Conservation (phyloP, 371 early-diverging fungal species). For the Mucor plumbeus region DNA sequence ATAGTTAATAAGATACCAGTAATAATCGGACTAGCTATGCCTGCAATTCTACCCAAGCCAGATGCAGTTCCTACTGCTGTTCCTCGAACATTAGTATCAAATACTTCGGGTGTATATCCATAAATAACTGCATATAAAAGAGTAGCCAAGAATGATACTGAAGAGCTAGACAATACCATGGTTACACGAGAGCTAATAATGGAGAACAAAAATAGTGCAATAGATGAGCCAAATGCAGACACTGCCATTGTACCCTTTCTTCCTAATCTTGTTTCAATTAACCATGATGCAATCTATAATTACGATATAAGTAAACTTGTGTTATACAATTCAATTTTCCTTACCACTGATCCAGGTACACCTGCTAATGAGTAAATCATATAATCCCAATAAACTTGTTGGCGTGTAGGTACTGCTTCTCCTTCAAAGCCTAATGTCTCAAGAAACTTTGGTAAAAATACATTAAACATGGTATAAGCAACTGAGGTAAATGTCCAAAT, state of each 20-base stretch:
- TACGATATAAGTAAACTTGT: not conserved
- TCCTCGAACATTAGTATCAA: conserved; percentile 76
- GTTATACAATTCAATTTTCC: too few relatives aligned
- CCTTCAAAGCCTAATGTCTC: conserved; percentile 59
- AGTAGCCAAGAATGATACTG: conserved; percentile 74
- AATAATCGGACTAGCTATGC: conserved; percentile 77
- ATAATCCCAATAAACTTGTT: conserved; percentile 77
- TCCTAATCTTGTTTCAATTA: conserved; percentile 80
- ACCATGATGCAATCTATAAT: conserved; percentile 66
- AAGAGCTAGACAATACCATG: conserved; percentile 69
- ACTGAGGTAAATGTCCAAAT: conserved; percentile 82
- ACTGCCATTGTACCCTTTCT: conserved; percentile 84
- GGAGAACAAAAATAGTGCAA: conserved; percentile 72
- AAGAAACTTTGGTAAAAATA: conserved; percentile 78
- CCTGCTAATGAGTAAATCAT: conserved; percentile 80
- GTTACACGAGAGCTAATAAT: conserved; percentile 52
- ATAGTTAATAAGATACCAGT: conserved; percentile 69
- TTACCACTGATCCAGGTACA: conserved; percentile 81
- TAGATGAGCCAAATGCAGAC: conserved; percentile 73
- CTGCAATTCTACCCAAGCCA: conserved; percentile 77
- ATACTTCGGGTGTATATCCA: conserved; percentile 91
- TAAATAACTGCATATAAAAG: conserved; percentile 85
- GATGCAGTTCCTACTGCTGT: conserved; percentile 85
- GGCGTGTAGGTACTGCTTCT: conserved; percentile 42
- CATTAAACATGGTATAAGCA: conserved; percentile 88